Conservation (phyloP, 495 filamentous ascomycete genomes). For the Neurospora sp. region DNA sequence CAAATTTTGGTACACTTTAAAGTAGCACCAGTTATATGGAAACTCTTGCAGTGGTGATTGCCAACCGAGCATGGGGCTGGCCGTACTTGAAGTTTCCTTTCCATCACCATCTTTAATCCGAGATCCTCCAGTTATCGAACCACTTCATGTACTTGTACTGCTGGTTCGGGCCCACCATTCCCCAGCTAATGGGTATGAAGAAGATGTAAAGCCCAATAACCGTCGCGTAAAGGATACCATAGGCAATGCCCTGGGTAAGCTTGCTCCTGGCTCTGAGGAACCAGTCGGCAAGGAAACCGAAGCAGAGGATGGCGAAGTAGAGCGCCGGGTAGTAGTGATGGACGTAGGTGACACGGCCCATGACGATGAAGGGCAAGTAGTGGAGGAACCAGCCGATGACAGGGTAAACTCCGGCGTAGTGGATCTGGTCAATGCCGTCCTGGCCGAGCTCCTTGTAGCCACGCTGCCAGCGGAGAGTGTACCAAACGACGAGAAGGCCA, state of each 20-base stretch:
- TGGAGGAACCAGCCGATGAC: conserved; percentile 91
- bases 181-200: conserved; percentile 94
- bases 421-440: conserved; percentile 78
- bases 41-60: neutral
- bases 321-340: conserved; percentile 99
- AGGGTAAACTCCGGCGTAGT: conserved; percentile 87
- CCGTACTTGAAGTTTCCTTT: neutral
- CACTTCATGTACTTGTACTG: conserved; percentile 91
- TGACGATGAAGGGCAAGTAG: conserved; percentile 89
- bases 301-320: conserved; percentile 86
- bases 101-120: conserved; percentile 33
- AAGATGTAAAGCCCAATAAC: conserved; percentile 73
- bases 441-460: conserved; percentile 77
- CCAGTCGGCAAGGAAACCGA: conserved; percentile 87
- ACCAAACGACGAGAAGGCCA: conserved; percentile 63
- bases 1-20: neutral
- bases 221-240: conserved; percentile 57
- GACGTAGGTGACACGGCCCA: conserved; percentile 97
- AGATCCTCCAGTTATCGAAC: conserved; percentile 60
- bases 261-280: conserved; percentile 51
- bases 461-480: conserved; percentile 90
- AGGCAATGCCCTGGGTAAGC: conserved; percentile 50
- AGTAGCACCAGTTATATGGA: neutral
- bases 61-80: neutral
- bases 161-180: conserved; percentile 75